phyloP scores from a whole-genome alignment of 176 grass and related monocot genomes.

The Aegilops bicornis region DNA sequence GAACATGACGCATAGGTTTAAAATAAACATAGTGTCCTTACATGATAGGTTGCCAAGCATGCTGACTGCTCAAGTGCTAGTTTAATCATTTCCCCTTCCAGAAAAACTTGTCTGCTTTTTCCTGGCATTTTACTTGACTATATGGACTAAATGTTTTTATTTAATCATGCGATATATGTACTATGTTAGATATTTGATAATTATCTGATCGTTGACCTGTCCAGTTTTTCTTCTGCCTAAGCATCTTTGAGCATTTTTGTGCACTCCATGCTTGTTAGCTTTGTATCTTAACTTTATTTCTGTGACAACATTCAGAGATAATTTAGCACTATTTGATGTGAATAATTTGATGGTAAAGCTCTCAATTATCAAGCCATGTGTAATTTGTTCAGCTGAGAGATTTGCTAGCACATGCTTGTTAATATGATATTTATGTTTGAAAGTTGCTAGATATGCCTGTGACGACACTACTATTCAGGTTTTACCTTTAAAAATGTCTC shows the following conservation, averaged over 20 bases:
- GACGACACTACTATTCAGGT: background rate
- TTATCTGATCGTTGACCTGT: background rate
- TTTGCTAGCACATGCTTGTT: background rate
- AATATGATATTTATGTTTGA: background rate
- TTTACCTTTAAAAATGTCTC: background rate
- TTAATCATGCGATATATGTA: background rate
- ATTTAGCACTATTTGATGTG: conserved; percentile 1
- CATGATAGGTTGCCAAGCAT: background rate
- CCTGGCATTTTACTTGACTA: conserved; percentile 7
- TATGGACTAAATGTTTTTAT: background rate
- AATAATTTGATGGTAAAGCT: conserved; percentile 5
- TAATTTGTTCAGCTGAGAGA: background rate
- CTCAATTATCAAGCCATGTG: background rate
- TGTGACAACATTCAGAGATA: background rate
- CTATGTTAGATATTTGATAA: background rate
- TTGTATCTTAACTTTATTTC: conserved; percentile 8
- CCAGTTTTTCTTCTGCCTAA: background rate
- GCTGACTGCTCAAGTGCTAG: background rate
- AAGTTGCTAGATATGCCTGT: background rate
- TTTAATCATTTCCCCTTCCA: background rate
- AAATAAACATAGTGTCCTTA: background rate
- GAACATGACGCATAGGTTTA: background rate
- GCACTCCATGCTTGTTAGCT: conserved; percentile 1
- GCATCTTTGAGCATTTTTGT: background rate
- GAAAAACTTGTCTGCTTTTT: background rate